Percentiles rank a stretch among this genome's conserved stretches.
Evolutionary conservation across 257 asterid genomes (phyloP).

Genomic region (Anisodus acutangulus): DNA sequence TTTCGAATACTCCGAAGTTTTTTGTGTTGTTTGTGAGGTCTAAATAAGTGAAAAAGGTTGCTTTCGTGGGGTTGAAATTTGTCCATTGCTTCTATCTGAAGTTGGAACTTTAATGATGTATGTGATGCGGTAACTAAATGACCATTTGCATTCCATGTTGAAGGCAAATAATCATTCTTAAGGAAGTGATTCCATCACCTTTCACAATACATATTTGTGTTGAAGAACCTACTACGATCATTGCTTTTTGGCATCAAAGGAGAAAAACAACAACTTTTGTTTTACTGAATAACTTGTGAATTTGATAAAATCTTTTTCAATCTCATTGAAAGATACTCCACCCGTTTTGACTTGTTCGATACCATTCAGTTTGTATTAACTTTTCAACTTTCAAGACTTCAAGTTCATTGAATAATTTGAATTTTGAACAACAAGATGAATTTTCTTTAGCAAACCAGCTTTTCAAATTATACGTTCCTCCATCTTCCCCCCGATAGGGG

Average conservation of each 20-base stretch:
- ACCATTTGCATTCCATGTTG: not conserved
- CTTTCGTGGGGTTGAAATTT: not conserved
- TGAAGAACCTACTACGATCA: not conserved
- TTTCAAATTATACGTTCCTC: too few relatives aligned
- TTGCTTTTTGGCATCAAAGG: not conserved
- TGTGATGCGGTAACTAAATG: not conserved
- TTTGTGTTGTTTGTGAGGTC: not conserved
- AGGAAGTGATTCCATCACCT: not conserved
- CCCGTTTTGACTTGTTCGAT: not conserved
- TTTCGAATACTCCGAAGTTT: not conserved
- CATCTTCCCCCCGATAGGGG: too few relatives aligned
- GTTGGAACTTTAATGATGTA: not conserved
- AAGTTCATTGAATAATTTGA: too few relatives aligned
- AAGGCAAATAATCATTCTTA: not conserved
- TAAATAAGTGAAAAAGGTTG: not conserved
- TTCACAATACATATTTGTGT: not conserved
- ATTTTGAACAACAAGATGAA: not conserved
- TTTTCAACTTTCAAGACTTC: not conserved
- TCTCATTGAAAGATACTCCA: not conserved
- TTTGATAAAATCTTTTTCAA: not conserved
- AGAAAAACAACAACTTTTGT: not conserved
- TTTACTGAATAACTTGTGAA: not conserved
- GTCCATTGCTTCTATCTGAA: not conserved
- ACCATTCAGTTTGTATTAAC: not conserved
- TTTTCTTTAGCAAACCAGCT: not conserved